Conservation (phyloP, 331 rosid genomes). For the Acacia pycnantha region DNA sequence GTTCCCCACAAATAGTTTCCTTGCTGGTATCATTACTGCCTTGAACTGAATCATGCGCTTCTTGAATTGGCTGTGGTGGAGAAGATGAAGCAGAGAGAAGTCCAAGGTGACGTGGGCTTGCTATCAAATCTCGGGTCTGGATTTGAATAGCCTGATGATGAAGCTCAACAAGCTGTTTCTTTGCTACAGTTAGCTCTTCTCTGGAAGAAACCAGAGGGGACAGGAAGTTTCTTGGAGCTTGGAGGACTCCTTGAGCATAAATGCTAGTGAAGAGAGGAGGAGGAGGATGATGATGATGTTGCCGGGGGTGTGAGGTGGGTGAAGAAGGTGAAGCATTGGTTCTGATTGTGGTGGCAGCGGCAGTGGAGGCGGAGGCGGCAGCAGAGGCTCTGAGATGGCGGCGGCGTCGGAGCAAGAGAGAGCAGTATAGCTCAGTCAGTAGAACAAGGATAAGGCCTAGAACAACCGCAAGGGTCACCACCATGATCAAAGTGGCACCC, state of each 20-base stretch:
- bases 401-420: constrained; percentile 78
- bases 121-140: constrained; percentile 36
- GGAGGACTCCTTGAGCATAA: constrained; percentile 72
- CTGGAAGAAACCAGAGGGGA: constrained; percentile 49
- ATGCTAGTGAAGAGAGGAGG: constrained; percentile 36
- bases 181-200: constrained; percentile 39
- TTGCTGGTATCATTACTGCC: not conserved
- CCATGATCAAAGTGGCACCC: constrained; percentile 91
- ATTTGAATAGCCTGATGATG: constrained; percentile 57
- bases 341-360: not conserved
- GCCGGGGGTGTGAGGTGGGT: constrained; percentile 23
- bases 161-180: constrained; percentile 41
- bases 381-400: constrained; percentile 54
- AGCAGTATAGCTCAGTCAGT: constrained; percentile 90
- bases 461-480: constrained; percentile 80
- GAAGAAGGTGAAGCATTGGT: constrained; percentile 36
- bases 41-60: constrained; percentile 22
- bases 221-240: constrained; percentile 77
- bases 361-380: not conserved
- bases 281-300: constrained; percentile 33
- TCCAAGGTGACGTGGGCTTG: constrained; percentile 39
- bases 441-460: constrained; percentile 78
- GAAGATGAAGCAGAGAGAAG: constrained; percentile 31
- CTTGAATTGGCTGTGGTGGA: constrained; percentile 38
- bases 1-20: constrained; percentile 26